A percentile compares a stretch with the other conserved stretches of the same genome.
Evolutionary conservation across 1,284 basidiomycete species (phyloP).

Genomic region (Cutaneotrichosporon daszewskae): DNA sequence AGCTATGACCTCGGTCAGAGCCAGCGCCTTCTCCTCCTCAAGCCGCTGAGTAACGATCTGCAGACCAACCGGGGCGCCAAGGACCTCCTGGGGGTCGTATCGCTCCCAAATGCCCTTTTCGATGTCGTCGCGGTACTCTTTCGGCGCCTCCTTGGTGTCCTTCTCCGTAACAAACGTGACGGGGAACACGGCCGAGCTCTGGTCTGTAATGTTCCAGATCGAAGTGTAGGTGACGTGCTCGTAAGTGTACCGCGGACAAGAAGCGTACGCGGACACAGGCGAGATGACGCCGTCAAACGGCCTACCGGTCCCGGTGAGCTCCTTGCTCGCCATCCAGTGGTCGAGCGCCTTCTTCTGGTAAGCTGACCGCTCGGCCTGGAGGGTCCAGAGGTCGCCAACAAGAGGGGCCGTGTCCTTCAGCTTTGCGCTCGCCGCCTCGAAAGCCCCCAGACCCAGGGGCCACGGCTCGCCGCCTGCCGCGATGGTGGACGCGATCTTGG

Average conservation of each 20-base stretch:
- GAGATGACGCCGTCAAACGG: constrained; percentile 37
- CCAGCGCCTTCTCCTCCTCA: constrained; percentile 50
- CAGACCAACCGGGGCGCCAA: constrained; percentile 61
- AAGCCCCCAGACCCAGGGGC: constrained; percentile 23
- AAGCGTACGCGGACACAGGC: constrained; percentile 27
- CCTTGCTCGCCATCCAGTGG: constrained; percentile 27
- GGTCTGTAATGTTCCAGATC: constrained; percentile 39
- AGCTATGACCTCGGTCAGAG: constrained; percentile 23
- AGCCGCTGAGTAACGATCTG: constrained; percentile 64
- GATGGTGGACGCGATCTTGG: constrained; percentile 30
- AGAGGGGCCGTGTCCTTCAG: constrained; percentile 10
- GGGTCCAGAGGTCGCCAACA: constrained; percentile 31
- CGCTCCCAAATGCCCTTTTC: constrained; percentile 55
- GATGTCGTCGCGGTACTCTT: constrained; percentile 50
- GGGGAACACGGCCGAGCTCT: constrained; percentile 57
- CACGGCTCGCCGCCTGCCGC: constrained; percentile 27
- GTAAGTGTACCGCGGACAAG: constrained; percentile 27
- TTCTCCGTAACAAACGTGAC: constrained; percentile 56
- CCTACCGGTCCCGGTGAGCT: constrained; percentile 32
- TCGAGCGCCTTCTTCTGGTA: constrained; percentile 31
- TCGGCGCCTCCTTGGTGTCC: constrained; percentile 42
- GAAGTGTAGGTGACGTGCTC: constrained; percentile 34
- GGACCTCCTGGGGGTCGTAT: constrained; percentile 58
- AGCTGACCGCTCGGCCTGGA: constrained; percentile 25
- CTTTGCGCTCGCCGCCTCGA: constrained; percentile 18